A percentile compares a stretch with the other conserved stretches of the same genome.
These are phyloP conservation scores for Candida xiaguanensis DNA, from an alignment of 805 yeast genomes.

Conservation along the genomic window DNA sequence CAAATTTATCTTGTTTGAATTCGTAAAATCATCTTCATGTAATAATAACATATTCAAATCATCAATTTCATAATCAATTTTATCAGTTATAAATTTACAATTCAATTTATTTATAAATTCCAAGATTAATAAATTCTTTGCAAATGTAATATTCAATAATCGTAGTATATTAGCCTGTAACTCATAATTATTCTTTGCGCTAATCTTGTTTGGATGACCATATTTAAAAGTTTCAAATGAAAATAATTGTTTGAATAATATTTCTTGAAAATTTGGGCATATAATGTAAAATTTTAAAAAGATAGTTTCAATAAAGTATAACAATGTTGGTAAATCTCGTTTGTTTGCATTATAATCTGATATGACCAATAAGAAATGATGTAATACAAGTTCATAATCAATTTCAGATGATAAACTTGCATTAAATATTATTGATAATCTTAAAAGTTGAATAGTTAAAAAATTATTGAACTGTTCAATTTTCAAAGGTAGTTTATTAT, in stretches of 20 bases:
- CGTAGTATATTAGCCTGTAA: slow-evolving; percentile 18
- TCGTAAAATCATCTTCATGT: background rate
- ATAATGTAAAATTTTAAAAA: slow-evolving; percentile 7
- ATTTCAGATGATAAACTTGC: slow-evolving; percentile 3
- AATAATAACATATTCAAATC: background rate
- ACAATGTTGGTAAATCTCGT: slow-evolving; percentile 12
- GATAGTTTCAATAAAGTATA: slow-evolving; percentile 15
- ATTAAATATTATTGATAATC: slow-evolving; percentile 18
- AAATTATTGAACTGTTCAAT: slow-evolving; percentile 19
- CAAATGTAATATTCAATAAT: slow-evolving; percentile 11
- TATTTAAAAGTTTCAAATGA: background rate
- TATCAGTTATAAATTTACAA: background rate
- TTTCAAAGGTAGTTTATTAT: slow-evolving; percentile 12
- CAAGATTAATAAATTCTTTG: background rate
- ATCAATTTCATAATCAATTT: background rate
- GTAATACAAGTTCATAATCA: background rate
- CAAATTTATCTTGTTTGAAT: slow-evolving; percentile 4
- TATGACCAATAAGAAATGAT: slow-evolving; percentile 12
- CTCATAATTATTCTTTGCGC: slow-evolving; percentile 14
- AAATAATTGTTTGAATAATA: background rate
- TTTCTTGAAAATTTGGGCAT: background rate
- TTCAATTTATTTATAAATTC: background rate
- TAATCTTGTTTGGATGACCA: background rate
- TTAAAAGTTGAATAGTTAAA: slow-evolving; percentile 12
- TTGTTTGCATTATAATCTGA: slow-evolving; percentile 28